Evolutionary conservation across 129 eudicot species (phyloP).

Genomic region (Lactuca saligna): DNA sequence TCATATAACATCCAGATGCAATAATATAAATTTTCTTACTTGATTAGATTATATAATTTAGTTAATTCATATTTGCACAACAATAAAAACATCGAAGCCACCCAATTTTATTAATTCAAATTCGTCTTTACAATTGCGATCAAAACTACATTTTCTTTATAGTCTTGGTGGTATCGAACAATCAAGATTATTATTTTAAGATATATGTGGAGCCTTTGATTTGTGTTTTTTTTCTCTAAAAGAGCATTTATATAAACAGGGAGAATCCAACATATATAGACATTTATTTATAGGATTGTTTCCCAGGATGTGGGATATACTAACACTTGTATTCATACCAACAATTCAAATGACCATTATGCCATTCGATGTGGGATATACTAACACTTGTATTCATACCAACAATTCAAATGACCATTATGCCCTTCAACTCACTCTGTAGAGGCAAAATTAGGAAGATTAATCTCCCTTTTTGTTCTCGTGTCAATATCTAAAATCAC

Average conservation of each 20-base stretch:
- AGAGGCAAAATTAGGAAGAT: constrained; percentile 17
- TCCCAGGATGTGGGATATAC: no score
- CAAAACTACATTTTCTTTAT: neutral
- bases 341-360: neutral
- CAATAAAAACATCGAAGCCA: no score
- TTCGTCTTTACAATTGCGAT: neutral
- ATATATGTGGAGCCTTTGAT: no score
- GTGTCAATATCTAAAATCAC: constrained; percentile 27
- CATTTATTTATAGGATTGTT: no score
- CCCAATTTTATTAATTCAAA: neutral
- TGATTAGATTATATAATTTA: no score
- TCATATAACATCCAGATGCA: no score
- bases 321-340: neutral
- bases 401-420: neutral
- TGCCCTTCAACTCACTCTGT: constrained; percentile 21
- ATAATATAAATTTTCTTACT: no score
- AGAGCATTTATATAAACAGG: no score
- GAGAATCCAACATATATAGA: no score
- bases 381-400: neutral
- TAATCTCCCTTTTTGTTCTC: constrained; percentile 18
- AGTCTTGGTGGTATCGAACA: neutral
- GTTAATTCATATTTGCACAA: neutral
- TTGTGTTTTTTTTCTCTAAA: no score
- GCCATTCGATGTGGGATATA: neutral
- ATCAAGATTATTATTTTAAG: neutral